A percentile compares a stretch with the other conserved stretches of the same genome.
These are phyloP conservation scores for Emmonsiellopsis sp. DNA, from an alignment of 2,329 filamentous ascomycete genomes.

Conservation along the genomic window DNA sequence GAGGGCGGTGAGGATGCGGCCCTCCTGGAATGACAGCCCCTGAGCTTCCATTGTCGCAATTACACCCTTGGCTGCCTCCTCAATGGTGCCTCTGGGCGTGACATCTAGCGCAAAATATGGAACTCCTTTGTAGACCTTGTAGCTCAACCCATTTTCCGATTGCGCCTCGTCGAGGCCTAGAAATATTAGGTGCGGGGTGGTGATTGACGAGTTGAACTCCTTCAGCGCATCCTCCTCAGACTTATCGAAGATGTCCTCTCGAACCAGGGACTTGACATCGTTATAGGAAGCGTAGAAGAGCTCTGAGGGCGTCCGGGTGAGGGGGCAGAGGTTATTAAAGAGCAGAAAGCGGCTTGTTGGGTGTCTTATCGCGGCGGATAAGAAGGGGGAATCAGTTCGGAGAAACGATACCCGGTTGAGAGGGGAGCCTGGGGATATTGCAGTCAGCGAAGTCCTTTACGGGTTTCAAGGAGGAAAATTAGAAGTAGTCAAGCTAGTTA, in stretches of 20 bases:
- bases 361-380: conserved; percentile 39
- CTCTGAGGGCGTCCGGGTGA: conserved; percentile 50
- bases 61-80: conserved; percentile 50
- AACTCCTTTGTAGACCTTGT: conserved; percentile 59
- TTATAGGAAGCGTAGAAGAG: conserved; percentile 60
- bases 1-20: conserved; percentile 54
- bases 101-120: conserved; percentile 89
- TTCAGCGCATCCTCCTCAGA: conserved; percentile 64
- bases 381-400: conserved; percentile 37
- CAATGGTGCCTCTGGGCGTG: conserved; percentile 58
- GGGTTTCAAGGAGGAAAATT: background rate
- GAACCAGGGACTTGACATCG: conserved; percentile 62
- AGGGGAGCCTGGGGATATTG: conserved; percentile 31
- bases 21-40: conserved; percentile 57
- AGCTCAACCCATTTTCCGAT: conserved; percentile 30
- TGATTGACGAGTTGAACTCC: conserved; percentile 61
- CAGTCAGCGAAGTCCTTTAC: background rate
- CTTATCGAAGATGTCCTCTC: conserved; percentile 58
- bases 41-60: conserved; percentile 50
- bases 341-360: conserved; percentile 56
- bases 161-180: conserved; percentile 66
- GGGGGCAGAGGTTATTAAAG: conserved; percentile 67
- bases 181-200: conserved; percentile 67
- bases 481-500: background rate
- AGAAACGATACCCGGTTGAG: conserved; percentile 42